These are phyloP conservation scores for Aegilops speltoides DNA, from an alignment of 176 grass and related monocot genomes.

Conservation along the genomic window DNA sequence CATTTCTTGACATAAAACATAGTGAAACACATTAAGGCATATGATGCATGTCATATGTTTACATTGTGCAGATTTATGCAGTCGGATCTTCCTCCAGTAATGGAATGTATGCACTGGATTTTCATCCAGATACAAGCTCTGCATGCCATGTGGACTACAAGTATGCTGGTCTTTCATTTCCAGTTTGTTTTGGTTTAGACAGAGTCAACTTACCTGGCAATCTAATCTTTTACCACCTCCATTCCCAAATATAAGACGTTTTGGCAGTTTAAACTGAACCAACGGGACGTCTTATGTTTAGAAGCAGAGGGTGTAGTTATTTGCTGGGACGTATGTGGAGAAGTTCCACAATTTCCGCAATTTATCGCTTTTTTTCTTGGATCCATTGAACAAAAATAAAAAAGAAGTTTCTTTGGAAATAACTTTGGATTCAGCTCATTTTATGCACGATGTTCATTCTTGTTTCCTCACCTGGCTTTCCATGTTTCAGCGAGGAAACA, in stretches of 20 bases:
- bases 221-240: background rate
- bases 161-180: slow-evolving; percentile 47
- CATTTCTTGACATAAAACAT: background rate
- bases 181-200: background rate
- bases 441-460: background rate
- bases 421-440: background rate
- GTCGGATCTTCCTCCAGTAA: slow-evolving; percentile 69
- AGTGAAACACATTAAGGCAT: background rate
- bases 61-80: slow-evolving; percentile 65
- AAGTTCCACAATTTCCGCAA: slow-evolving; percentile 17
- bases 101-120: slow-evolving; percentile 79
- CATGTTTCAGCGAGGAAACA: slow-evolving; percentile 60
- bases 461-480: slow-evolving; percentile 19
- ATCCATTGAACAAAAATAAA: background rate
- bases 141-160: slow-evolving; percentile 83
- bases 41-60: slow-evolving; percentile 7
- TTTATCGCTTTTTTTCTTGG: background rate
- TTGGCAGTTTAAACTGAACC: no score
- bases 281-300: no score
- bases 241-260: no score
- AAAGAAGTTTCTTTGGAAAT: background rate
- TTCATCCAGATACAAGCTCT: slow-evolving; percentile 70
- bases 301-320: background rate
- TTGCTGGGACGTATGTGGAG: background rate
- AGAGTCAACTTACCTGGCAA: background rate